Percentiles rank a stretch among this genome's conserved stretches.
Evolutionary conservation across 306 rosid genomes (phyloP).

Genomic region (Sophora flavescens): DNA sequence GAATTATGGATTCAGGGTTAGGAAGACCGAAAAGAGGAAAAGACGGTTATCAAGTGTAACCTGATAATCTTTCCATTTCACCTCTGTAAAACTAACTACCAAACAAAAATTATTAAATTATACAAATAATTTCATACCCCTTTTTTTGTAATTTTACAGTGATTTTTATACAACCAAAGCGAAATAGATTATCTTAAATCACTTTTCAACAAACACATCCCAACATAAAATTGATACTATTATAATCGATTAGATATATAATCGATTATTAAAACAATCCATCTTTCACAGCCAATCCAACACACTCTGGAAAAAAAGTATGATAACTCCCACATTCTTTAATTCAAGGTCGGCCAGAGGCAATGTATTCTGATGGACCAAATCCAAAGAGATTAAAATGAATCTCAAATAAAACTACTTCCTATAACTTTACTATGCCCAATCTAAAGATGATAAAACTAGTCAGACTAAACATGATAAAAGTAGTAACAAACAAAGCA

Average conservation of each 20-base stretch:
- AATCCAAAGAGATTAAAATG: constrained; percentile 18
- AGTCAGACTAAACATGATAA: constrained; percentile 24
- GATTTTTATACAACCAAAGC: too few species aligned
- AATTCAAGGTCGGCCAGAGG: neutral
- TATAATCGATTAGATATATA: too few species aligned
- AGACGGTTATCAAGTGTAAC: neutral
- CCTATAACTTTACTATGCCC: neutral
- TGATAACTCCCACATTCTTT: constrained; percentile 12
- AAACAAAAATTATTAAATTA: too few species aligned
- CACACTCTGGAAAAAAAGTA: neutral
- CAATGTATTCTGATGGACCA: constrained; percentile 3
- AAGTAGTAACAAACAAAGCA: constrained; percentile 14
- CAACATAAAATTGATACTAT: too few species aligned
- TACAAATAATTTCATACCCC: too few species aligned
- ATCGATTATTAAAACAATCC: too few species aligned
- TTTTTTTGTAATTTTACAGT: too few species aligned
- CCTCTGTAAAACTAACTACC: too few species aligned
- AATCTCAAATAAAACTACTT: constrained; percentile 2
- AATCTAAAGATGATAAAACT: constrained; percentile 35
- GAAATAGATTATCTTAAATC: too few species aligned
- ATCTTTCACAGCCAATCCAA: too few species aligned
- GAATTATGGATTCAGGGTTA: neutral
- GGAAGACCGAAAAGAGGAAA: neutral
- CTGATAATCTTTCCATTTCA: neutral
- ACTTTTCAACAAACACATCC: too few species aligned